Conservation (phyloP, 495 filamentous ascomycete species). For the Aspergillus conjunctus region DNA sequence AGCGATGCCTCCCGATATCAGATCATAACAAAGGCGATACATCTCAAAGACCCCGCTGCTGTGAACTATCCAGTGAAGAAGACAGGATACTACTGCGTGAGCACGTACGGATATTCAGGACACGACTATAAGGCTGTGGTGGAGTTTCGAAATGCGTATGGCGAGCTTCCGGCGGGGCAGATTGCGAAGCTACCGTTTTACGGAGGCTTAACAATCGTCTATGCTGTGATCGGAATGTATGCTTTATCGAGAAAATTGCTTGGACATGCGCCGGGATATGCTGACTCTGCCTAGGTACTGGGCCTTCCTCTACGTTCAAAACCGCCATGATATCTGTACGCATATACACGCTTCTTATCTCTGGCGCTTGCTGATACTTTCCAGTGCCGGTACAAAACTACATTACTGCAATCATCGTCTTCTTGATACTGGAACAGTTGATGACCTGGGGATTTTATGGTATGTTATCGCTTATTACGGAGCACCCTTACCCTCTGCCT, state of each 20-base stretch:
- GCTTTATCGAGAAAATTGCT: constrained; percentile 26
- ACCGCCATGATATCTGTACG: constrained; percentile 87
- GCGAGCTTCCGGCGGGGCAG: constrained; percentile 91
- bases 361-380: constrained; percentile 35
- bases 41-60: constrained; percentile 72
- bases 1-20: constrained; percentile 64
- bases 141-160: constrained; percentile 93
- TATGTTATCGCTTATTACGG: constrained; percentile 24
- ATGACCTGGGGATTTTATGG: constrained; percentile 98
- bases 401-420: constrained; percentile 94
- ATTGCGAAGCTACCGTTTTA: constrained; percentile 99
- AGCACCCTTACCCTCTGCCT: constrained; percentile 2
- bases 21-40: constrained; percentile 77
- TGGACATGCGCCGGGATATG: constrained; percentile 4
- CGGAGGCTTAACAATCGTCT: constrained; percentile 89
- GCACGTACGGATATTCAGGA: constrained; percentile 65
- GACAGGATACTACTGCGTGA: constrained; percentile 96
- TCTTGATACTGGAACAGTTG: constrained; percentile 91
- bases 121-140: constrained; percentile 74
- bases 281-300: constrained; percentile 65
- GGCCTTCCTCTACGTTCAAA: constrained; percentile 94
- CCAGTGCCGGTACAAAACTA: constrained; percentile 97
- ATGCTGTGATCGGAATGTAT: constrained; percentile 79
- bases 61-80: constrained; percentile 80
- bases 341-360: background rate